Evolutionary conservation across 345 rosid genomes (phyloP).

Genomic region (Eucalyptus erythrocorys): DNA sequence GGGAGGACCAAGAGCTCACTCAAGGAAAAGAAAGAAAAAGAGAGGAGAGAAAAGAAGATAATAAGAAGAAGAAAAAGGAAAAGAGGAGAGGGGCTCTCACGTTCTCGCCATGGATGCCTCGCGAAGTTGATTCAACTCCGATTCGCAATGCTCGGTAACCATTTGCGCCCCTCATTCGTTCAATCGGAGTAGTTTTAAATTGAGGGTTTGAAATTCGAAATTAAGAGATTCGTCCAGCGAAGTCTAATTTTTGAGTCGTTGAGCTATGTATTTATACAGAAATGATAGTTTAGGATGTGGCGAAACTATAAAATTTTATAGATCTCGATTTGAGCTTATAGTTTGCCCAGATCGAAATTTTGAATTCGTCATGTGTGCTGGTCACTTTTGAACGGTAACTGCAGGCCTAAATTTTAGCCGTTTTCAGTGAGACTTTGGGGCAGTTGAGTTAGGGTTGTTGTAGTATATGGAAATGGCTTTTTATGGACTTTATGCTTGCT

Average conservation of each 20-base stretch:
- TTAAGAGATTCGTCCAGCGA: accelerated
- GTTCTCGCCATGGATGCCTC: accelerated
- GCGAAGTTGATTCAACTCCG: accelerated
- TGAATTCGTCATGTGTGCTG: accelerated
- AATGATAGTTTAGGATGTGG: neutral
- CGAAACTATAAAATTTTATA: no score
- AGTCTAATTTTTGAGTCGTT: neutral
- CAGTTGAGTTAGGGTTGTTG: neutral
- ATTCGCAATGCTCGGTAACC: no score
- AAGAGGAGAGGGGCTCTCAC: neutral
- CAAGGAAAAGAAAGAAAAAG: neutral
- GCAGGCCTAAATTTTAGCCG: no score
- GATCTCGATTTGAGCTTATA: neutral
- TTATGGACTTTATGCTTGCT: accelerated
- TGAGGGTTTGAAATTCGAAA: neutral
- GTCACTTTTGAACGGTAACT: neutral
- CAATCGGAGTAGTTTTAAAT: no score
- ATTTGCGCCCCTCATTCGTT: accelerated
- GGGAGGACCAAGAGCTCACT: neutral
- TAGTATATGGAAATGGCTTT: neutral
- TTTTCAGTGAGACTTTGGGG: neutral
- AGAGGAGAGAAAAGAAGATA: neutral
- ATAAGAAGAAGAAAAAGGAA: neutral
- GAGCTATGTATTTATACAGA: no score
- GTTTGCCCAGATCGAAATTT: accelerated